Base-by-base conservation (phyloP, 164 flowering plant species). In the Kingdonia uniflora region DNA sequence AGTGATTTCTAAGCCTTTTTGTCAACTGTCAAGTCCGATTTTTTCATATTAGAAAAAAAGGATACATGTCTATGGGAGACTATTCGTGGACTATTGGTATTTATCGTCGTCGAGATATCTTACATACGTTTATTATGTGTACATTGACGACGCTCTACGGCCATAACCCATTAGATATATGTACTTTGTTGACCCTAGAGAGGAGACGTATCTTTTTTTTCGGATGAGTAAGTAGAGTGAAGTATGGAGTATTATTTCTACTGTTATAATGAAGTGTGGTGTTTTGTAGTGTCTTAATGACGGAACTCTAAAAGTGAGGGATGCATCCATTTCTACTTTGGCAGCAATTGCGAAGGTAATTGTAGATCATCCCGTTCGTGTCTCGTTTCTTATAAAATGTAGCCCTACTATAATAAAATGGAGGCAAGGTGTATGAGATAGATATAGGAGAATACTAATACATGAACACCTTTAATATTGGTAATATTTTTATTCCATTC, bases 251-350 rank as follows among this genome's bases (percentile, higher is more conserved):
- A 29, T 29, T 8, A 29, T 29, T 0, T 19, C 22, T 45, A 7
- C 24, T 19, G 19, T 2, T 49, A 20, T 58, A 11, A 19, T 24
- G 16, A 41, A 15, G n/a, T 44, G 29, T 42, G 12, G 57, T 71
- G 51, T 50, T 19, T 50, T 29, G 40, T 73, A 94, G 99, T 74
- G 90, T 65, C 83, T 94, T 37, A 82, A 89, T 73, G 99, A 94
- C 68, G 95, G 96, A 37, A 94, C 99, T 23, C 97, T 95, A 11
- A 97, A 94, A 41, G 99, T 94, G 44, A 81, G 99, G 68, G 99
- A 94, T 81, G 97, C 97, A 12, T 80, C 99, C 20, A 89, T 94
- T 75, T 77, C 88, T 51, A 90, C 68, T 61, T 71, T 94, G 81
- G 89, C 99, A 44, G 99, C 97, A 37, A 73, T 89, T 53, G 99